phyloP scores from a whole-genome alignment of 352 stramenopile species.

The Phytophthora sp. region DNA sequence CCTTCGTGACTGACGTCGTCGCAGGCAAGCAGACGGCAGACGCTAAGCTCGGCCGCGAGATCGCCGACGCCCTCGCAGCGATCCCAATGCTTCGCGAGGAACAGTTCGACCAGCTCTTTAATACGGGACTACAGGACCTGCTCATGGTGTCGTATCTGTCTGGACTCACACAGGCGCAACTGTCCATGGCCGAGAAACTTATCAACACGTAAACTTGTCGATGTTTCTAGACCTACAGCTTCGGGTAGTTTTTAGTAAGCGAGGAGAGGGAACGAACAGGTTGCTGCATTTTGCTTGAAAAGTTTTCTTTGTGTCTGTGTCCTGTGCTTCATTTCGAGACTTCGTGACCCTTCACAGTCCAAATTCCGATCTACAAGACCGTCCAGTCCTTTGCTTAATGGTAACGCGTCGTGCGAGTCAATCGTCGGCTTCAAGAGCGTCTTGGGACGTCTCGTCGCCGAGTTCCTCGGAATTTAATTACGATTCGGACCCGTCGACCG shows the following conservation, averaged over 20 bases:
- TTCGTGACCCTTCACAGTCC: slow-evolving; percentile 2
- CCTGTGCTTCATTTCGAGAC: too few species aligned
- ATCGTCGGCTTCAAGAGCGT: slow-evolving; percentile 11
- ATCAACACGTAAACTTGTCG: slow-evolving; percentile 85
- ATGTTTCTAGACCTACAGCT: slow-evolving; percentile 19
- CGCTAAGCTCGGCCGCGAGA: slow-evolving; percentile 90
- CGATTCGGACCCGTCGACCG: slow-evolving; percentile 22
- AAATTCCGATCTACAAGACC: slow-evolving; percentile 5
- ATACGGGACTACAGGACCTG: slow-evolving; percentile 96
- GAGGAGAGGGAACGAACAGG: slow-evolving; percentile 24
- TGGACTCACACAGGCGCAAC: slow-evolving; percentile 96
- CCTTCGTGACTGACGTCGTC: slow-evolving; percentile 93
- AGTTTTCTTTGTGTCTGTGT: neutral
- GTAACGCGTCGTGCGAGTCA: slow-evolving; percentile 6
- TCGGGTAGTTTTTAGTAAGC: slow-evolving; percentile 44
- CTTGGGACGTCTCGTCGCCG: slow-evolving; percentile 23
- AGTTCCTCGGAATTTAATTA: slow-evolving; percentile 21
- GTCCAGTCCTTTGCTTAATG: slow-evolving; percentile 4
- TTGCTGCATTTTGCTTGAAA: slow-evolving; percentile 35
- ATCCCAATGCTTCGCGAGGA: slow-evolving; percentile 94
- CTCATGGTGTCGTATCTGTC: slow-evolving; percentile 99
- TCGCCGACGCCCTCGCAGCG: slow-evolving; percentile 93
- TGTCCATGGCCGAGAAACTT: slow-evolving; percentile 98
- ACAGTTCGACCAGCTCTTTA: slow-evolving; percentile 97
- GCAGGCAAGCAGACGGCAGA: slow-evolving; percentile 79